Evolutionary conservation across 805 yeast genomes (phyloP).

Genomic region (Candida ponderosae): DNA sequence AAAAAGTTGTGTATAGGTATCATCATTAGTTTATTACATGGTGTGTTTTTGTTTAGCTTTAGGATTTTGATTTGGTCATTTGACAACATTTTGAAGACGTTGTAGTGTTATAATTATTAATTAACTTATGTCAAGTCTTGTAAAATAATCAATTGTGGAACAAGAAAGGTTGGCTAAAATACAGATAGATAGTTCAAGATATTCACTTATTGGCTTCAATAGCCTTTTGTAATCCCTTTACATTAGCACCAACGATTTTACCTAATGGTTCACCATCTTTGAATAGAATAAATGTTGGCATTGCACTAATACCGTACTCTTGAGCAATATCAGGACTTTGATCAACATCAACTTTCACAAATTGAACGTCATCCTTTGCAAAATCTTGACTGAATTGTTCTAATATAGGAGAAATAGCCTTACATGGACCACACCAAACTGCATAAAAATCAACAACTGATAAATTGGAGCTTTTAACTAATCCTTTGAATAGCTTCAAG

Average conservation of each 20-base stretch:
- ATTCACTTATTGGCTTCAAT: conserved; percentile 12
- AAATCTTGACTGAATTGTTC: conserved; percentile 31
- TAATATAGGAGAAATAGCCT: conserved; percentile 56
- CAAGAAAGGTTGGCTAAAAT: background rate
- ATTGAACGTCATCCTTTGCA: conserved; percentile 36
- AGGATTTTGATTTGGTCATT: too few relatives aligned
- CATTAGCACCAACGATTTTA: conserved; percentile 57
- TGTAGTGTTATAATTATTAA: too few relatives aligned
- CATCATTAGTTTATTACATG: too few relatives aligned
- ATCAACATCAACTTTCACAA: conserved; percentile 69
- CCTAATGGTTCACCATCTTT: conserved; percentile 52
- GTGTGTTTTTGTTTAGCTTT: too few relatives aligned
- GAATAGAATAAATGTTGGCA: conserved; percentile 68
- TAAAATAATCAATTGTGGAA: background rate
- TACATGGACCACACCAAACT: conserved; percentile 77
- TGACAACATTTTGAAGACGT: too few relatives aligned
- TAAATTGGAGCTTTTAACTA: conserved; percentile 28
- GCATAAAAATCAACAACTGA: conserved; percentile 62
- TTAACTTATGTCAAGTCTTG: background rate
- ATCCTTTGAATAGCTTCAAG: conserved; percentile 27
- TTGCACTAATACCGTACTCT: conserved; percentile 57
- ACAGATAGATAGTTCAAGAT: background rate
- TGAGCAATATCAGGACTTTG: conserved; percentile 49
- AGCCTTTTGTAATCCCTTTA: conserved; percentile 23
- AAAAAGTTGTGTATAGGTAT: too few relatives aligned